Base-by-base conservation (phyloP, 106 monocot species). In the Gastrodia elata region DNA sequence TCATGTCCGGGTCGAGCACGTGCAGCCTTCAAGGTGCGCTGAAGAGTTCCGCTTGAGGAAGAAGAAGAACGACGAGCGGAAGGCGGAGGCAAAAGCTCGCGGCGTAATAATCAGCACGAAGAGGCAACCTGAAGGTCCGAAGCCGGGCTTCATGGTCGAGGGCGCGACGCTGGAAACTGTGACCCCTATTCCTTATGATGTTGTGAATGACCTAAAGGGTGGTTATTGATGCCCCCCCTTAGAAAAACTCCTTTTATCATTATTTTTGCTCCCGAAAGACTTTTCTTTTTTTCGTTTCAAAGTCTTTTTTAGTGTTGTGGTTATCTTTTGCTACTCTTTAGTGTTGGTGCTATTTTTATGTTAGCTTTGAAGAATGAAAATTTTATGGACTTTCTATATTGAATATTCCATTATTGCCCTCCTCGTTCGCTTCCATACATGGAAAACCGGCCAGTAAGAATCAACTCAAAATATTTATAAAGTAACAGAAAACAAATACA, bases 61-160 rank as follows among this genome's bases (percentile, higher is more conserved):
- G 77, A 83, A 67, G 10, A 83, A 79, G 71, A 89, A 89, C 32
- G 85, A 89, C 61, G 76, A 81, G 67, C 55, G 86, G 26, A 89
- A 89, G 79, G 76, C 81, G 0, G 89, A 81, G 71, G 89, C 89
- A 14, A 89, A 89, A 68, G 83, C 89, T 2, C 79, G 86, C 26
- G 89, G 89, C 25, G 89, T 86, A 55, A 43, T 52, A 38, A 89
- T 89, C 70, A 89, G 81, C 81, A 86, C 85, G 10, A 89, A 86
- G 86, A 69, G 89, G 30, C 89, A 89, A 70, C 89, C 89, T 13
- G 79, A 71, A 35, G 86, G 89, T 4, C 89, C 89, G 0, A 89
- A 89, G 71, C 89, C 89, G 41, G 89, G 89, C 26, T 89, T 89
- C 83, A 86, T 89, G 89, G 89, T 89, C 15, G 89, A 86, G 79